phyloP scores from a whole-genome alignment of 2,329 filamentous ascomycete species.

The Tolypocladium guangdongense region DNA sequence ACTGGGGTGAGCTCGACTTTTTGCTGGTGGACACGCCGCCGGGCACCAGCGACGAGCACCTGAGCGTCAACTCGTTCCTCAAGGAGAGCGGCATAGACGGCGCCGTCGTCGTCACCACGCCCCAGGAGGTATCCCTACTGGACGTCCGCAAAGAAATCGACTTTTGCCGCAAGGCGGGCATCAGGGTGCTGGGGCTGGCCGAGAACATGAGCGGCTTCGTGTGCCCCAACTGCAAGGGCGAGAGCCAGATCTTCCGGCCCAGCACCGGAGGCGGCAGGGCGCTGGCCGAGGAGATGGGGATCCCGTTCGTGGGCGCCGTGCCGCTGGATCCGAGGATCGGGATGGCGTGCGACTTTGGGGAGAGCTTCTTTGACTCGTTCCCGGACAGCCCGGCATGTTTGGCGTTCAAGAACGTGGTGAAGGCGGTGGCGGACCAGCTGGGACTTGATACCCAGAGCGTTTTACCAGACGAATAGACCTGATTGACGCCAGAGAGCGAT shows the following conservation, averaged over 20 bases:
- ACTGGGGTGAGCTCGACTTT: slow-evolving; percentile 93
- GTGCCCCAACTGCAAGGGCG: slow-evolving; percentile 78
- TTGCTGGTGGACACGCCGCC: slow-evolving; percentile 91
- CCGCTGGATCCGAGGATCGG: slow-evolving; percentile 89
- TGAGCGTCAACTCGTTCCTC: slow-evolving; percentile 85
- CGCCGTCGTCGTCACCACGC: slow-evolving; percentile 86
- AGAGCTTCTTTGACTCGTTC: slow-evolving; percentile 92
- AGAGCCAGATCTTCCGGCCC: slow-evolving; percentile 77
- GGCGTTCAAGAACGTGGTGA: slow-evolving; percentile 73
- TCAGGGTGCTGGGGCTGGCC: slow-evolving; percentile 76
- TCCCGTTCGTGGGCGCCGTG: slow-evolving; percentile 82
- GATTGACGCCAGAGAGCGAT: slow-evolving; percentile 1
- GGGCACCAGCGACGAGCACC: slow-evolving; percentile 88
- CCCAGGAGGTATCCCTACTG: slow-evolving; percentile 83
- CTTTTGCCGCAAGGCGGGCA: slow-evolving; percentile 91
- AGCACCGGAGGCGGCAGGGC: slow-evolving; percentile 79
- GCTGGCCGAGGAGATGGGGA: slow-evolving; percentile 73
- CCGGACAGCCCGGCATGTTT: slow-evolving; percentile 84
- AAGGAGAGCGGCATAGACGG: slow-evolving; percentile 89
- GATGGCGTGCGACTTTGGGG: slow-evolving; percentile 93
- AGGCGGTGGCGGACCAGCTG: slow-evolving; percentile 54
- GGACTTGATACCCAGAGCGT: slow-evolving; percentile 49
- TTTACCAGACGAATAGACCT: slow-evolving; percentile 27
- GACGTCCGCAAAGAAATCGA: slow-evolving; percentile 97
- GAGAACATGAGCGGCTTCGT: slow-evolving; percentile 99